phyloP scores from a whole-genome alignment of 768 basidiomycete genomes.

The Chlorophyllum brunneum region DNA sequence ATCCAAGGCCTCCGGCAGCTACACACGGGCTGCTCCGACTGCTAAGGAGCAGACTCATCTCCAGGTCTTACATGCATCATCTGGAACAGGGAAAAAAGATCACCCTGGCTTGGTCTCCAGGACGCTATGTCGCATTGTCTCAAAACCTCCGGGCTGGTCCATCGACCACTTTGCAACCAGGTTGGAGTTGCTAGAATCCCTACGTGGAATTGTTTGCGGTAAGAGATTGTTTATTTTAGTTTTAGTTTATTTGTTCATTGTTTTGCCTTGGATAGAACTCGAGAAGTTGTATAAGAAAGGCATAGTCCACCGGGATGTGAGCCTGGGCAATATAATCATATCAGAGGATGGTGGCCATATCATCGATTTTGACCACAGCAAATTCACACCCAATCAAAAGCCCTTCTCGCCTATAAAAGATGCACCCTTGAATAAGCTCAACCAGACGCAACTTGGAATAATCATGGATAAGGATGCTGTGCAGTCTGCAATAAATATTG shows the following conservation, averaged over 20 bases:
- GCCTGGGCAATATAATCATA: neutral
- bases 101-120: neutral
- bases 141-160: neutral
- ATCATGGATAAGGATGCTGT: no score
- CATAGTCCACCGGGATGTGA: neutral
- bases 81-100: neutral
- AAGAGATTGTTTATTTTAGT: neutral
- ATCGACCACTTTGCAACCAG: neutral
- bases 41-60: neutral
- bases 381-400: no score
- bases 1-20: no score
- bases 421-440: no score
- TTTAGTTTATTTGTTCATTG: neutral
- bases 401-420: no score
- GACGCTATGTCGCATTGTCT: neutral
- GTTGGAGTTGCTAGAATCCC: neutral
- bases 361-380: conserved; percentile 5
- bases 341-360: neutral
- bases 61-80: no score
- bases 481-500: no score
- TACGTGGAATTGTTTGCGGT: neutral
- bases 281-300: neutral
- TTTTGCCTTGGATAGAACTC: neutral
- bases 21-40: neutral
- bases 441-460: no score